Conservation (phyloP, 2,329 filamentous ascomycete genomes). For the Sarocladiaceae sp. region DNA sequence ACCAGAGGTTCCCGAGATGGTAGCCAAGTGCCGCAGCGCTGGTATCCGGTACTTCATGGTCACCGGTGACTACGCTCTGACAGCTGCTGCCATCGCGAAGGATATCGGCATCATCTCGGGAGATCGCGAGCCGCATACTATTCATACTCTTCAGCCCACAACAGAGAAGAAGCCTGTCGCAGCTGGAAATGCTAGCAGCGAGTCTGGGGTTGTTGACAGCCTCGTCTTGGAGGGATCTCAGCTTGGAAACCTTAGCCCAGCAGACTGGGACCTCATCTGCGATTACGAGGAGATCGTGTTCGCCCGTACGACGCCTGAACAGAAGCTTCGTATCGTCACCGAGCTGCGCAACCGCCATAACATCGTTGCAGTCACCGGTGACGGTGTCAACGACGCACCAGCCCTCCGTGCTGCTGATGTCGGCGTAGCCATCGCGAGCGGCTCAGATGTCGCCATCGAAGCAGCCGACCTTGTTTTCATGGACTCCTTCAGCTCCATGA, state of each 20-base stretch:
- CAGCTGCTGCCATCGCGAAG: constrained; percentile 58
- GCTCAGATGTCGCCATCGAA: constrained; percentile 58
- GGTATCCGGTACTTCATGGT: constrained; percentile 42
- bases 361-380: constrained; percentile 66
- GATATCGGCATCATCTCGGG: constrained; percentile 58
- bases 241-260: constrained; percentile 46
- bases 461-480: constrained; percentile 61
- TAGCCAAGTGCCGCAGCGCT: constrained; percentile 35
- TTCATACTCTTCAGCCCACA: constrained; percentile 18
- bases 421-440: constrained; percentile 60
- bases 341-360: constrained; percentile 54
- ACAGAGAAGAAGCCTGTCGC: constrained; percentile 3
- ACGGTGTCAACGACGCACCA: constrained; percentile 63
- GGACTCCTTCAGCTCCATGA: constrained; percentile 65
- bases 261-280: constrained; percentile 40
- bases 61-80: constrained; percentile 44
- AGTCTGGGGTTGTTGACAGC: constrained; percentile 17
- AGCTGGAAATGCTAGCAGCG: constrained; percentile 14
- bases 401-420: constrained; percentile 61
- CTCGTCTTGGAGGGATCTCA: constrained; percentile 47
- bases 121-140: constrained; percentile 35
- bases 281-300: constrained; percentile 57
- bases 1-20: constrained; percentile 34
- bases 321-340: constrained; percentile 69
- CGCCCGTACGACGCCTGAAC: constrained; percentile 71